phyloP scores from a whole-genome alignment of 192 early-diverging fungal species.

The Umbelopsis isabellina region DNA sequence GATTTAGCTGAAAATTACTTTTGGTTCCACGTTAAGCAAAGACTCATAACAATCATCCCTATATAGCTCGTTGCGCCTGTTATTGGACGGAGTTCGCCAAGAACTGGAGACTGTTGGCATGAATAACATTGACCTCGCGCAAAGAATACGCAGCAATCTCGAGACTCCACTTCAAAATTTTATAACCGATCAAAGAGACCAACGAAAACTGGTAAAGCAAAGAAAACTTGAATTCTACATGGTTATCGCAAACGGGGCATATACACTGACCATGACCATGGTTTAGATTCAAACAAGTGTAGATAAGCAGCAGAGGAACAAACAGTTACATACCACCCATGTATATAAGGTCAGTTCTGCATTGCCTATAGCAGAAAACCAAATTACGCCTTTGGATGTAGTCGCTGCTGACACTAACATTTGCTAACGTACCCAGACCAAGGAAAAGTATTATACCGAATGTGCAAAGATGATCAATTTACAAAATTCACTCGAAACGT shows the following conservation, averaged over 20 bases:
- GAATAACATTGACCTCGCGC: constrained; percentile 63
- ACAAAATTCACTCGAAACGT: constrained; percentile 29
- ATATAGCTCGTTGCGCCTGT: constrained; percentile 54
- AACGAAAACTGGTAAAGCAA: constrained; percentile 53
- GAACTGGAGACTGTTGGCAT: constrained; percentile 70
- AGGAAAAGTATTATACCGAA: constrained; percentile 58
- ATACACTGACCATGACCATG: background rate
- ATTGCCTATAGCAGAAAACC: background rate
- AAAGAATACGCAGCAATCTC: constrained; percentile 65
- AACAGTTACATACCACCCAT: constrained; percentile 47
- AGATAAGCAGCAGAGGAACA: constrained; percentile 54
- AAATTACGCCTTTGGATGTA: background rate
- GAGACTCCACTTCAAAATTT: constrained; percentile 67
- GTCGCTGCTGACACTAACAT: background rate
- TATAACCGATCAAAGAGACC: constrained; percentile 65
- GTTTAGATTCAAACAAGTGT: constrained; percentile 45
- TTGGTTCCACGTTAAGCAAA: too few relatives aligned
- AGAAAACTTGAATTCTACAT: background rate
- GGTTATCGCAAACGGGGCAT: background rate
- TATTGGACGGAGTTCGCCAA: constrained; percentile 57
- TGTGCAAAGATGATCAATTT: constrained; percentile 54
- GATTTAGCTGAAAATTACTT: background rate
- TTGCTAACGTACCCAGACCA: constrained; percentile 29
- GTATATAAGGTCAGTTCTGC: constrained; percentile 43
- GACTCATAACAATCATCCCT: too few relatives aligned